Evolutionary conservation across 768 basidiomycete species (phyloP), one percentile per base, ranked within the genome.

Genomic region (Pleurotus djamor): DNA sequence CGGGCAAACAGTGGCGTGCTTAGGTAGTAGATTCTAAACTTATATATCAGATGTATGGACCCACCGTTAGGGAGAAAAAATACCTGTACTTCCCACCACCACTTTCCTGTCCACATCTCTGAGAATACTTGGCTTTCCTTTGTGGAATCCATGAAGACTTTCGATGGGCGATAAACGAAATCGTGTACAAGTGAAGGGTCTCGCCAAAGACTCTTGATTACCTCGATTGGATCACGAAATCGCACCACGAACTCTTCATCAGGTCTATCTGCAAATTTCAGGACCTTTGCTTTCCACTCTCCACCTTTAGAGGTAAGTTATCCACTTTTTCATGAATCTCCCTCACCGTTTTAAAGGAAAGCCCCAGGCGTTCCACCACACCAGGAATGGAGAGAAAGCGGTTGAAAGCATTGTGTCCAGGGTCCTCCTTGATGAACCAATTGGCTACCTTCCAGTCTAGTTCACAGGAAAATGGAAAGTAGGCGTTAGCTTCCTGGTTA

Each of bases 71-170:
- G 47, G 50, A 50, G 28, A 9, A 8, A 21, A 61, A 64, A 57
- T 59, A 78, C 74, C 72, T 79, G 72, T 21, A 66, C 61, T 16
- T 65, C 63, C 63, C 67, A 64, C 75, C 75, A 76, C 76, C 74
- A 76, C 16, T 72, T 61, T 0, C 60, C 71, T 0, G 72, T 75
- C 65, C 70, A 72, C 72, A 76, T 76, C 60, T 79, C 73, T 17
- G 68, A 63, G 52, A 67, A 76, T 8, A 71, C 57, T 3, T 28
- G 21, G 3, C 69, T 63, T 1, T 63, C 65, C 5, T 63, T 57
- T 5, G 57, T 48, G 4, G 35, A n/a, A 51, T 68, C 61, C 3
- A 57, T 14, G 33, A 64, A 76, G 0, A 75, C 61, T 10, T 65
- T 60, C 13, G 64, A 59, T 0, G 76, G 72, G 16, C 32, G 14